A percentile compares a stretch with the other conserved stretches of the same genome.
Conservation (phyloP, 352 stramenopile species). For the Pythium volutum region DNA sequence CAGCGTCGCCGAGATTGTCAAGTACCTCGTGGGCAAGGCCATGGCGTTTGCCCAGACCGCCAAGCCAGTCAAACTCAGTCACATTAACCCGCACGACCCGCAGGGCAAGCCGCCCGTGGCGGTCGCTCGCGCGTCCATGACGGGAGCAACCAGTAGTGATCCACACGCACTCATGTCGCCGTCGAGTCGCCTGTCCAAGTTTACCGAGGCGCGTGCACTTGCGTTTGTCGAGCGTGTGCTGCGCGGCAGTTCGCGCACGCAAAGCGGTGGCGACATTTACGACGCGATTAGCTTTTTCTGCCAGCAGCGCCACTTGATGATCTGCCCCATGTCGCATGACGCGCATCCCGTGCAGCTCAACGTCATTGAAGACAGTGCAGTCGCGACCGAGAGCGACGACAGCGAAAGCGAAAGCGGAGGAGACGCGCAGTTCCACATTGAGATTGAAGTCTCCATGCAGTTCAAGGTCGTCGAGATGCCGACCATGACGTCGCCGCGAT, state of each 20-base stretch:
- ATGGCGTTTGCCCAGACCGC: slow-evolving; percentile 36
- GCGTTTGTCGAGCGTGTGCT: slow-evolving; percentile 72
- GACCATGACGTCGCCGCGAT: background rate
- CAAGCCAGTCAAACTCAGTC: background rate
- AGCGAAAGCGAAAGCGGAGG: background rate
- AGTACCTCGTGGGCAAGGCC: slow-evolving; percentile 50
- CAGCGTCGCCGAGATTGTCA: slow-evolving; percentile 55
- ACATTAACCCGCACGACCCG: background rate
- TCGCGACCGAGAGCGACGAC: background rate
- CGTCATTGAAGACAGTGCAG: slow-evolving; percentile 23
- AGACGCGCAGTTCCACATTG: slow-evolving; percentile 37
- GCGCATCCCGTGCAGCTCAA: slow-evolving; percentile 56
- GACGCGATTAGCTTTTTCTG: slow-evolving; percentile 77
- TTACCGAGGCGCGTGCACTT: slow-evolving; percentile 48
- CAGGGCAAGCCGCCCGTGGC: background rate
- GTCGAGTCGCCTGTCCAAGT: slow-evolving; percentile 18
- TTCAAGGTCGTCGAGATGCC: slow-evolving; percentile 64
- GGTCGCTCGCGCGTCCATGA: background rate
- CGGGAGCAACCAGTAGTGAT: too few relatives aligned
- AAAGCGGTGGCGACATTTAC: slow-evolving; percentile 81
- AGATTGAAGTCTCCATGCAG: slow-evolving; percentile 67
- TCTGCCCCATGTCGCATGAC: slow-evolving; percentile 68
- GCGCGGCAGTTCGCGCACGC: slow-evolving; percentile 60
- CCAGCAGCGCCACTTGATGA: slow-evolving; percentile 49
- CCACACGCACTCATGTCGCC: slow-evolving; percentile 6